Base-by-base conservation (phyloP, 352 stramenopile genomes). In the Phytopythium oedochilum region DNA sequence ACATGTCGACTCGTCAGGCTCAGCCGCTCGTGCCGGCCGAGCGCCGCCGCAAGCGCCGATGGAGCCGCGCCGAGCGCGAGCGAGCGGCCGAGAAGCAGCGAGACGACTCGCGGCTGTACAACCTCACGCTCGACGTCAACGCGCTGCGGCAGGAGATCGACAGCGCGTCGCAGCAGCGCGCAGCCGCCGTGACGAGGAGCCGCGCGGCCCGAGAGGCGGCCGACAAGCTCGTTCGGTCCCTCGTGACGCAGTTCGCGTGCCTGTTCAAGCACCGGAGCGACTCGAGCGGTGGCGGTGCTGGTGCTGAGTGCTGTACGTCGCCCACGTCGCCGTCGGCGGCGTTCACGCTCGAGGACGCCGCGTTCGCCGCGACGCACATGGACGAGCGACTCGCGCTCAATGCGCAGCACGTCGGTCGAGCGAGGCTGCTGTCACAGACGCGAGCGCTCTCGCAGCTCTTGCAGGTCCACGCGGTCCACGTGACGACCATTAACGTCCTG, bases 51-150 rank as follows among this genome's bases (percentile, higher is more conserved):
- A 53, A 53, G 32, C 47, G 47, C 20, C 9, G 47, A 8, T 53
- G 47, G 47, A 53, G 47, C 34, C 47, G 47, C 18, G 32, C 47
- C 32, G 47, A 53, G 32, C 47, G 32, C 29, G 11, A 43, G 34
- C 31, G 34, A 0, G 18, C 22, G 29, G 48, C 31, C 12, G 32
- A 55, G 48, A 55, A 44, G 22, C 31, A 45, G 32, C 31, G 11
- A 11, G 48, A 62, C 35, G 47, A 65, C 29, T 71, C 60, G 11
- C 39, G 52, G 12, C 31, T 70, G 35, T 60, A 53, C 49, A 73
- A 70, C 36, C 59, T 73, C 34, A 73, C 42, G 17, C 55, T 73
- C n/a, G 65, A 73, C 35, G 57, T 63, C 15, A 70, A 68, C 28
- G 57, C 66, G 11, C 54, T 73, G 50, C 65, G 57, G 10, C 61